These are phyloP conservation scores for Yamadazyma scolyti DNA, from an alignment of 805 yeast species.

Conservation along the genomic window DNA sequence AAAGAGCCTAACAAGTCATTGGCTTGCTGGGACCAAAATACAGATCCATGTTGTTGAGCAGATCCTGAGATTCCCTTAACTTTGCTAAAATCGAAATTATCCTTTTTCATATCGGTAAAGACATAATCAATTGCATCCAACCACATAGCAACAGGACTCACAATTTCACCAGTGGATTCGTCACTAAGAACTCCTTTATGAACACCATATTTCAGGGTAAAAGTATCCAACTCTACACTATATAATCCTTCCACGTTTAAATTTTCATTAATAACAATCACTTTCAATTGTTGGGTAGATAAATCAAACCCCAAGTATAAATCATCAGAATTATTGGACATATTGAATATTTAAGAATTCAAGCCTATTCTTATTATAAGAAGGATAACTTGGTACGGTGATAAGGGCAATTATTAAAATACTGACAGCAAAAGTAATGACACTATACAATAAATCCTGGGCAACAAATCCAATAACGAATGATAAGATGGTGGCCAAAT, in stretches of 20 bases:
- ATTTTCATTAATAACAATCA: slow-evolving; percentile 56
- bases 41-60: slow-evolving; percentile 91
- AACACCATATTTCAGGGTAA: slow-evolving; percentile 56
- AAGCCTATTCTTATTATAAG: slow-evolving; percentile 47
- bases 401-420: slow-evolving; percentile 25
- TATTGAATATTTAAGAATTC: slow-evolving; percentile 42
- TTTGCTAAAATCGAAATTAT: slow-evolving; percentile 51
- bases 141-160: slow-evolving; percentile 89
- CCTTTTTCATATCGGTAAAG: slow-evolving; percentile 47
- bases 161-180: slow-evolving; percentile 54
- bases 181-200: slow-evolving; percentile 61
- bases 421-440: slow-evolving; percentile 35
- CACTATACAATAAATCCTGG: slow-evolving; percentile 39
- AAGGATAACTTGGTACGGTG: slow-evolving; percentile 58
- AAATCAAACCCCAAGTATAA: slow-evolving; percentile 74
- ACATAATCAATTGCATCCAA: slow-evolving; percentile 73
- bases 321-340: slow-evolving; percentile 13
- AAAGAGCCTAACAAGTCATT: slow-evolving; percentile 36
- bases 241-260: slow-evolving; percentile 55
- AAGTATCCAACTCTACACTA: slow-evolving; percentile 67
- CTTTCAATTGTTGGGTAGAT: slow-evolving; percentile 85
- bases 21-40: slow-evolving; percentile 65
- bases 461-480: slow-evolving; percentile 45
- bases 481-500: slow-evolving; percentile 33
- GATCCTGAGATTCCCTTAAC: slow-evolving; percentile 78